phyloP scores from a whole-genome alignment of 2,329 filamentous ascomycete species.

The Talaromyces piceae region DNA sequence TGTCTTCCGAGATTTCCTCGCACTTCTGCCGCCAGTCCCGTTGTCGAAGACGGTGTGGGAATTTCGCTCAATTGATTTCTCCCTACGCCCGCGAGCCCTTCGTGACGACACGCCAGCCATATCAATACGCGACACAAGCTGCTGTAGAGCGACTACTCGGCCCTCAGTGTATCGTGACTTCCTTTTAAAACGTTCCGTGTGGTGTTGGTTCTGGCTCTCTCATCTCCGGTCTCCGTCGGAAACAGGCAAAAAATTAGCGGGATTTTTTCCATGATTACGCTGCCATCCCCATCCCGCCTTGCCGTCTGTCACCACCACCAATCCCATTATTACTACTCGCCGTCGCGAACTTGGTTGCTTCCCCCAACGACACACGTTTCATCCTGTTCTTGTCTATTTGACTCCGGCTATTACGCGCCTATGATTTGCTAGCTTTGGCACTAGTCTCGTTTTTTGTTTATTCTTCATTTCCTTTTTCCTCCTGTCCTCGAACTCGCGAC shows the following conservation, averaged over 20 bases:
- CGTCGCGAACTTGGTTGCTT: background rate
- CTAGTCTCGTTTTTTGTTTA: background rate
- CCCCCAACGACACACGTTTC: background rate
- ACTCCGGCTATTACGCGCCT: slow-evolving; percentile 10
- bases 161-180: too few species aligned
- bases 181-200: too few species aligned
- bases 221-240: slow-evolving; percentile 5
- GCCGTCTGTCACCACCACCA: background rate
- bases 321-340: background rate
- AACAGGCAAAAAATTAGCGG: slow-evolving; percentile 7
- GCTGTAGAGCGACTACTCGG: background rate
- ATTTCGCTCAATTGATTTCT: background rate
- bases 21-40: background rate
- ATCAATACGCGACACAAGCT: background rate
- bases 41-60: background rate
- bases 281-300: slow-evolving; percentile 8
- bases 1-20: background rate
- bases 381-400: slow-evolving; percentile 6
- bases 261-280: slow-evolving; percentile 11
- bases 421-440: slow-evolving; percentile 8
- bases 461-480: slow-evolving; percentile 13
- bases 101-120: background rate
- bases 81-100: background rate
- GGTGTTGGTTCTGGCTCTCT: background rate
- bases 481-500: background rate